Conservation (phyloP, 2,329 filamentous ascomycete genomes). For the Chrysoporthe cubensis region DNA sequence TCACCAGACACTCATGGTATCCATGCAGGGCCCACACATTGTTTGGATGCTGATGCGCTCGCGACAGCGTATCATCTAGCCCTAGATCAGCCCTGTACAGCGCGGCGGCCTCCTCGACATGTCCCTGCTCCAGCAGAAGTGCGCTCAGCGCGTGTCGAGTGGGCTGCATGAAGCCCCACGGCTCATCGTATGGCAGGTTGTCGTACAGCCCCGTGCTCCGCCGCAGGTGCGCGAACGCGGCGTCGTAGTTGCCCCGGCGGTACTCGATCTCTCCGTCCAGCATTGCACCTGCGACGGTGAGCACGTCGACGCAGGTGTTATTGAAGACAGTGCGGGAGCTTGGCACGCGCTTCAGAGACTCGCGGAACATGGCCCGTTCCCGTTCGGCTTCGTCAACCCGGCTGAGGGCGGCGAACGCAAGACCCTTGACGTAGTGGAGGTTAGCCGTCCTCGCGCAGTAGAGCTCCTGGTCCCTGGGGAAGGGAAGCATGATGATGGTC, state of each 20-base stretch:
- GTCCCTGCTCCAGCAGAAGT: slow-evolving; percentile 68
- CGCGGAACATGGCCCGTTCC: slow-evolving; percentile 54
- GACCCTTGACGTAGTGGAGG: slow-evolving; percentile 67
- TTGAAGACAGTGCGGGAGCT: slow-evolving; percentile 68
- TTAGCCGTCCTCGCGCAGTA: slow-evolving; percentile 74
- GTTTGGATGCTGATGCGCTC: slow-evolving; percentile 68
- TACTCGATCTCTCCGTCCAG: slow-evolving; percentile 76
- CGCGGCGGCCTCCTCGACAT: slow-evolving; percentile 56
- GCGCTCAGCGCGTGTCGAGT: slow-evolving; percentile 72
- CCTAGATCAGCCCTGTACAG: slow-evolving; percentile 68
- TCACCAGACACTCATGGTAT: slow-evolving; percentile 69
- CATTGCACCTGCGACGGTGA: slow-evolving; percentile 68
- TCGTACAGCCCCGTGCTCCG: slow-evolving; percentile 64
- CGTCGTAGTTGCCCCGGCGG: slow-evolving; percentile 59
- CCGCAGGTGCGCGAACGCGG: slow-evolving; percentile 63
- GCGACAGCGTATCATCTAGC: slow-evolving; percentile 60
- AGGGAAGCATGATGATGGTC: slow-evolving; percentile 59
- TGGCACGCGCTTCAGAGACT: slow-evolving; percentile 57
- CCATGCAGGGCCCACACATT: slow-evolving; percentile 80
- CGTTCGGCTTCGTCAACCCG: slow-evolving; percentile 57
- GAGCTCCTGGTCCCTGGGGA: slow-evolving; percentile 62
- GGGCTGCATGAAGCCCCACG: slow-evolving; percentile 82
- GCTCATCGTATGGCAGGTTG: slow-evolving; percentile 70
- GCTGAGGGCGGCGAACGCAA: slow-evolving; percentile 66
- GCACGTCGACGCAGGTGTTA: slow-evolving; percentile 66